Evolutionary conservation across 75 land plant species (phyloP).

Genomic region (Cupressus sempervirens): DNA sequence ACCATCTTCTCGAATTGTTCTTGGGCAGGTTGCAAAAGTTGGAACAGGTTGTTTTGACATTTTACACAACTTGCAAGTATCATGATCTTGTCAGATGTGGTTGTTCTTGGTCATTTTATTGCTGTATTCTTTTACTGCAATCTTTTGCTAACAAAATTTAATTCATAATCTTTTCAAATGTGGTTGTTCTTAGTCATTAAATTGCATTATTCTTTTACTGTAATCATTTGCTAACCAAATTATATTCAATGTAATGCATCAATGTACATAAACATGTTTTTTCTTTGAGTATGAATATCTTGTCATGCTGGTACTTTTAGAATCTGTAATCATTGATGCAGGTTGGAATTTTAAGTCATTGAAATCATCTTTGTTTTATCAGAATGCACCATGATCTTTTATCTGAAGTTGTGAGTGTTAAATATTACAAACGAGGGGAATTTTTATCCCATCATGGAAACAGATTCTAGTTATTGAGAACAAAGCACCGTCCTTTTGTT

Average conservation of each 20-base stretch:
- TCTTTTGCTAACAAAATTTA: not conserved
- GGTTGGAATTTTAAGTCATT: not conserved
- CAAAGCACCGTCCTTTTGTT: not conserved
- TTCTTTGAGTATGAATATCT: not conserved
- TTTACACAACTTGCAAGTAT: slow-evolving; percentile 58
- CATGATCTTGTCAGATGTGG: not conserved
- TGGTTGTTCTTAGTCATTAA: not conserved
- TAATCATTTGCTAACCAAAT: not conserved
- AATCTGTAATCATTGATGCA: not conserved
- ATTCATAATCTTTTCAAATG: slow-evolving; percentile 2
- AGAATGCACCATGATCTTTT: not conserved
- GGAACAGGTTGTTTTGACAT: slow-evolving; percentile 93
- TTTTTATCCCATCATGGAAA: not conserved
- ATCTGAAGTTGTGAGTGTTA: not conserved
- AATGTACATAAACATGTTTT: not conserved
- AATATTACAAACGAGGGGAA: not conserved
- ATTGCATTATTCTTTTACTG: not conserved
- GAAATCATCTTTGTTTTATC: not conserved
- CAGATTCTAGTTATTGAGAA: not conserved
- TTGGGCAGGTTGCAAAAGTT: slow-evolving; percentile 78
- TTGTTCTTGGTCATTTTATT: not conserved
- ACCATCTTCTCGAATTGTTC: slow-evolving; percentile 77
- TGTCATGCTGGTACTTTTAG: not conserved
- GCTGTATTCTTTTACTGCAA: not conserved
- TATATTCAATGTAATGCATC: not conserved